Percentiles rank a stretch among this genome's conserved stretches.
Conservation (phyloP, 2,329 filamentous ascomycete species). For the Ceratocystis variospora region DNA sequence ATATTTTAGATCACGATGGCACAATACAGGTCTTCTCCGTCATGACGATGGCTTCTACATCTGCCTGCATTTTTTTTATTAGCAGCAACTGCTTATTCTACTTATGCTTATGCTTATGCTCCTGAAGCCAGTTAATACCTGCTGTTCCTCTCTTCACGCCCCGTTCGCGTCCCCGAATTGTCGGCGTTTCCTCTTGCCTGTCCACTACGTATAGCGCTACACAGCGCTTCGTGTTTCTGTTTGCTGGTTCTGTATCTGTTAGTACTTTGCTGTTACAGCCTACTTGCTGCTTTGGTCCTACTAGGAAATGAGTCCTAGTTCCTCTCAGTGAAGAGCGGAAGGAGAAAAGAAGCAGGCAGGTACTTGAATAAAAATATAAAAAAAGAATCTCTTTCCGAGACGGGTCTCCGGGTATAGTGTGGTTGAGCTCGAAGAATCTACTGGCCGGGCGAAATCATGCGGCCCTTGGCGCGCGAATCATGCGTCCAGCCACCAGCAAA, state of each 20-base stretch:
- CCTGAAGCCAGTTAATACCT: background rate
- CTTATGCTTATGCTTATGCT: slow-evolving; percentile 3
- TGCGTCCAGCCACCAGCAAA: slow-evolving; percentile 82
- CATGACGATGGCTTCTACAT: background rate
- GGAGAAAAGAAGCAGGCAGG: background rate
- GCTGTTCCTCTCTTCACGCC: background rate
- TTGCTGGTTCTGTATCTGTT: slow-evolving; percentile 7
- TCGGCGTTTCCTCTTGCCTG: background rate
- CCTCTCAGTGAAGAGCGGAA: background rate
- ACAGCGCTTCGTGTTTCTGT: slow-evolving; percentile 25
- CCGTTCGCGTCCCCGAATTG: background rate
- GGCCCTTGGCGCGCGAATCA: slow-evolving; percentile 60
- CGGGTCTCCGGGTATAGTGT: no score
- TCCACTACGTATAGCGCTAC: background rate
- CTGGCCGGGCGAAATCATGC: slow-evolving; percentile 79
- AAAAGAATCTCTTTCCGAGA: background rate
- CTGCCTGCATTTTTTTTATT: background rate
- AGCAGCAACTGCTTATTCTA: background rate
- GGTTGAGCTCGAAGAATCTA: slow-evolving; percentile 33
- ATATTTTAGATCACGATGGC: background rate
- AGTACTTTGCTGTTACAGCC: slow-evolving; percentile 5
- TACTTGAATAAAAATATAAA: background rate
- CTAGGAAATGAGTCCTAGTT: background rate
- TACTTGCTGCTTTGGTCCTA: background rate
- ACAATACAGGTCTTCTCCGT: background rate